Evolutionary conservation across 2,329 filamentous ascomycete species (phyloP), one percentile per base, ranked within the genome.

Genomic region (Aspergillus novofumigatus): DNA sequence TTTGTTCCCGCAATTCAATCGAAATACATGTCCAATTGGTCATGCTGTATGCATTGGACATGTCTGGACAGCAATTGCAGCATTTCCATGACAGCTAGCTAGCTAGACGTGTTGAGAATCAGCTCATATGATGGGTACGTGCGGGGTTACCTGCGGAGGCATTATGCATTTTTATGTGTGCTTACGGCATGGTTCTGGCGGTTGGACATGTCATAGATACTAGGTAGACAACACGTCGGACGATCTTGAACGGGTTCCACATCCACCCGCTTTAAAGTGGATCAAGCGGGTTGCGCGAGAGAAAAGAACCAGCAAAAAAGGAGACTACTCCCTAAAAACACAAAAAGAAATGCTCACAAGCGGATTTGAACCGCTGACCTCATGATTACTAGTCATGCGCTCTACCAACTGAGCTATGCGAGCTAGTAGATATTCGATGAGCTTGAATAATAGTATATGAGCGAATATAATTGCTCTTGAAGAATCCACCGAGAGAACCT

Each of bases 321-420:
- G 10, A 26, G 26, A 32, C 14, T 17, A 38, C 5, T 10, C 32
- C 0, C n/a, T n/a, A n/a, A n/a, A 42, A 28, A 49, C 32, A 2
- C 3, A 48, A 23, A 35, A 56, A 52, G 11, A 38, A 47, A 38
- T 56, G 54, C 54, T 48, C 35, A 29, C 54, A 48, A 41, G 49
- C 42, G 41, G 49, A 56, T 52, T 56, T 32, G 54, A 56, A 56
- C 54, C 49, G 49, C 49, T 28, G 54, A 52, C 54, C 50, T 52
- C 50, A 29, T 47, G 44, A 47, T 47, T 47, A 47, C 44, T 47
- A 47, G 44, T 47, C 44, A 47, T 23, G 44, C 44, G 44, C 44
- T 47, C 44, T 47, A 47, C 44, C 44, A 47, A 47, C 44, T 47
- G 44, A 47, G 44, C 44, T 47, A 47, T 47, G 21, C 44, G 44